These are phyloP conservation scores for Podila minutissima DNA, from an alignment of 192 early-diverging fungal species.

Conservation along the genomic window DNA sequence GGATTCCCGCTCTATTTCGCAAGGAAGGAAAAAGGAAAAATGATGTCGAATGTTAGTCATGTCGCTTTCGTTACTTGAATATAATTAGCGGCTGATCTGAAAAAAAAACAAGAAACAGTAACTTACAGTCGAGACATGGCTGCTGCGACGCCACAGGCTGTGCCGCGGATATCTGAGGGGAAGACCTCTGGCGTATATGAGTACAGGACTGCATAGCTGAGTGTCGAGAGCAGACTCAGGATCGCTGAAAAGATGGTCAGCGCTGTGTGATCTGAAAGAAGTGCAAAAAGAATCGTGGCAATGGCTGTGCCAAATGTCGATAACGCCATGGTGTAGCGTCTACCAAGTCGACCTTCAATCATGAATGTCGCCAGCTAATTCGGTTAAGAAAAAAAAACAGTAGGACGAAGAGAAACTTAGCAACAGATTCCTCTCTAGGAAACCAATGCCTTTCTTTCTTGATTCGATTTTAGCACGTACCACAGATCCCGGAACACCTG, in stretches of 20 bases:
- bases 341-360: slow-evolving; percentile 78
- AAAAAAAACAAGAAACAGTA: not conserved
- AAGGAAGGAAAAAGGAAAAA: too few species aligned
- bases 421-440: too few species aligned
- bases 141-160: slow-evolving; percentile 81
- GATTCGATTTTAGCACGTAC: slow-evolving; percentile 39
- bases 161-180: slow-evolving; percentile 77
- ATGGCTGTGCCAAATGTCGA: slow-evolving; percentile 77
- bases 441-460: too few species aligned
- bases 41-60: not conserved
- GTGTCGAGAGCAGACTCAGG: slow-evolving; percentile 71
- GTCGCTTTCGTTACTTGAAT: not conserved
- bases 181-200: slow-evolving; percentile 92
- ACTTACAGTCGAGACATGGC: slow-evolving; percentile 74
- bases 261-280: slow-evolving; percentile 59
- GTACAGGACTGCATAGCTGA: slow-evolving; percentile 89
- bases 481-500: slow-evolving; percentile 85
- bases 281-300: slow-evolving; percentile 75
- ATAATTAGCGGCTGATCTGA: not conserved
- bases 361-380: slow-evolving; percentile 63
- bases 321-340: slow-evolving; percentile 82
- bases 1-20: slow-evolving; percentile 65
- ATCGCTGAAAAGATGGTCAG: slow-evolving; percentile 70
- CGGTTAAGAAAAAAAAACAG: not conserved
- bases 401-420: not conserved